Evolutionary conservation across 78 protist genomes (phyloP).

Genomic region (Dictyostelium capitatum): DNA sequence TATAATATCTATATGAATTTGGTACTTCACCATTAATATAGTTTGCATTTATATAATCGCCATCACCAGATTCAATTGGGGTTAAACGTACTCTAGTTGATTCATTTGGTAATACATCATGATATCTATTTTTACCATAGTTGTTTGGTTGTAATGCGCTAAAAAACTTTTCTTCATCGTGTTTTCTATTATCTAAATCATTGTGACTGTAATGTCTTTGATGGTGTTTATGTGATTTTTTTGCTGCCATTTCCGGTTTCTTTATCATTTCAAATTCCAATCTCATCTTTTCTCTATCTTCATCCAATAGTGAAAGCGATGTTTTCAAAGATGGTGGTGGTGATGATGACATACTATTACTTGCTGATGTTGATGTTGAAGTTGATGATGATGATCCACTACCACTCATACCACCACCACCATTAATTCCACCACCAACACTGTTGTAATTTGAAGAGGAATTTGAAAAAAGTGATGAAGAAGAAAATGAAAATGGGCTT

Average conservation of each 20-base stretch:
- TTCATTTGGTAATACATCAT: slow-evolving; percentile 81
- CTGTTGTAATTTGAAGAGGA: background rate
- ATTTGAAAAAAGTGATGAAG: slow-evolving; percentile 34
- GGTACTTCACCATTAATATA: slow-evolving; percentile 84
- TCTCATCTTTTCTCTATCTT: slow-evolving; percentile 55
- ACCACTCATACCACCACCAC: background rate
- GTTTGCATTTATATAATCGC: slow-evolving; percentile 81
- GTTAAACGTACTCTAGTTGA: slow-evolving; percentile 68
- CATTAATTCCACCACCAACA: too few species aligned
- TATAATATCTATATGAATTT: slow-evolving; percentile 71
- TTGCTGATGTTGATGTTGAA: background rate
- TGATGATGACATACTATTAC: slow-evolving; percentile 26
- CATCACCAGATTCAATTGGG: slow-evolving; percentile 52
- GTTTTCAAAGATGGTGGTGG: slow-evolving; percentile 29
- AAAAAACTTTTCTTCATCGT: slow-evolving; percentile 76
- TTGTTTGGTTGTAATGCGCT: slow-evolving; percentile 70
- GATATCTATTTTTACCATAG: slow-evolving; percentile 71
- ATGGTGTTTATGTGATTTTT: slow-evolving; percentile 52
- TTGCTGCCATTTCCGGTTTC: slow-evolving; percentile 47
- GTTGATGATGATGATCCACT: background rate
- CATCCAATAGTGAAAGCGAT: slow-evolving; percentile 52
- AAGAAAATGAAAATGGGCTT: slow-evolving; percentile 40
- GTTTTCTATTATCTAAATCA: slow-evolving; percentile 63
- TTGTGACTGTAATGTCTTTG: slow-evolving; percentile 70
- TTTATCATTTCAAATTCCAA: slow-evolving; percentile 55